Evolutionary conservation across 225 moss, liverwort and hornwort species (phyloP).

Genomic region (Pseudisothecium myosuroides): DNA sequence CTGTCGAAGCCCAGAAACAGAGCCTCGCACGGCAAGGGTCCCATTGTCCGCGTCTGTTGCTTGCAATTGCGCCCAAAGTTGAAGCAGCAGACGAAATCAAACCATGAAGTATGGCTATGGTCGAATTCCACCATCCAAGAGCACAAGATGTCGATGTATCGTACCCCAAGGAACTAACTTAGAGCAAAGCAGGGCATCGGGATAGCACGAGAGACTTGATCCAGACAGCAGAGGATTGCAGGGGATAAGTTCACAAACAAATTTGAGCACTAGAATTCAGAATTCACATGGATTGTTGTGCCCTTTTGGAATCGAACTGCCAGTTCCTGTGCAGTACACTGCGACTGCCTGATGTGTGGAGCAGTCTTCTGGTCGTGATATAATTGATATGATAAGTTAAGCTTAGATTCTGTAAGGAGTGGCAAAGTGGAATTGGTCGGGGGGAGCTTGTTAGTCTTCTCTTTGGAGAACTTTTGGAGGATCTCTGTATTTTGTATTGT

Average conservation of each 20-base stretch:
- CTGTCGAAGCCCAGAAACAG: slow-evolving; percentile 79
- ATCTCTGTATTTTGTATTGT: not conserved
- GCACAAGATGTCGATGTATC: not conserved
- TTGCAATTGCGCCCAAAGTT: not conserved
- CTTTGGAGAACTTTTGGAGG: not conserved
- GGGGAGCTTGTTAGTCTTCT: not conserved
- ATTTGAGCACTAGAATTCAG: not conserved
- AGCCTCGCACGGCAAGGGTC: slow-evolving; percentile 21
- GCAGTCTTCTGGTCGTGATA: not conserved
- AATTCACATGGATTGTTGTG: not conserved
- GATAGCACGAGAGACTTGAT: not conserved
- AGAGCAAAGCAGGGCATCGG: not conserved
- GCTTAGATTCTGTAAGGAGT: not conserved
- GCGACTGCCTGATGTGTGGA: not conserved
- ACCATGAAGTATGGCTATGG: not conserved
- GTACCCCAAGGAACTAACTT: not conserved
- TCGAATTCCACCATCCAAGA: not conserved
- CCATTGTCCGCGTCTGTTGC: not conserved
- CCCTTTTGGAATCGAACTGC: not conserved
- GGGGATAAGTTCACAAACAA: not conserved
- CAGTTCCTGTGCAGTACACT: not conserved
- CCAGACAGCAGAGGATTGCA: not conserved
- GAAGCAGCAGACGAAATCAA: not conserved
- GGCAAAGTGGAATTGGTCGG: not conserved
- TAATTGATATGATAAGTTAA: not conserved